These are phyloP conservation scores for Dipteronia sinensis DNA, from an alignment of 345 rosid species.

Conservation along the genomic window DNA sequence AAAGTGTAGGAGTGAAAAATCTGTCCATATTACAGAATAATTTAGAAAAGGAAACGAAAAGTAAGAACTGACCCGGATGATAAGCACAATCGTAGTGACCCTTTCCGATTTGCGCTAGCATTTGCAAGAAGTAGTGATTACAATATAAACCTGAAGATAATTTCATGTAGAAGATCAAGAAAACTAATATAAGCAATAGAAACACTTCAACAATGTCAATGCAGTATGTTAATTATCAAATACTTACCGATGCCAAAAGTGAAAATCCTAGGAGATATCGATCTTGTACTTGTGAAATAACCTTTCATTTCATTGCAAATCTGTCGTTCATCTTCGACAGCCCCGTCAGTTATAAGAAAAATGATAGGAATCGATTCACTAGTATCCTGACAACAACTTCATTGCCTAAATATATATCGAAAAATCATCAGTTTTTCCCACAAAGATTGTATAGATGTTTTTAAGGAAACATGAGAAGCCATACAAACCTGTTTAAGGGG, in stretches of 20 bases:
- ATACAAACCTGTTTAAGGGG: conserved; percentile 66
- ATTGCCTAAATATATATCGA: conserved; percentile 54
- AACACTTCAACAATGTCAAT: conserved; percentile 16
- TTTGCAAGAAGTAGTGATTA: conserved; percentile 86
- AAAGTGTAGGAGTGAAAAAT: too few species aligned
- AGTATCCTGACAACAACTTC: conserved; percentile 62
- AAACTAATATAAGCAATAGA: not conserved
- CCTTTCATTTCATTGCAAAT: conserved; percentile 66
- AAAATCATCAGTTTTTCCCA: not conserved
- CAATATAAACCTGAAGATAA: conserved; percentile 63
- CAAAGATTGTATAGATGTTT: not conserved
- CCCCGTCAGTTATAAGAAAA: conserved; percentile 87
- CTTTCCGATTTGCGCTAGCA: conserved; percentile 75
- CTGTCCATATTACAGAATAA: not conserved
- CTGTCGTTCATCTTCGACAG: conserved; percentile 81
- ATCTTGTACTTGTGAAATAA: conserved; percentile 34
- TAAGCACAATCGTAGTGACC: conserved; percentile 72
- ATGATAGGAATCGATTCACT: conserved; percentile 63
- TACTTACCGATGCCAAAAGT: conserved; percentile 88
- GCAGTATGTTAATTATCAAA: not conserved
- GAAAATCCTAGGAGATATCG: conserved; percentile 68
- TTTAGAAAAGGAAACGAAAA: not conserved
- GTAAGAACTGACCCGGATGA: conserved; percentile 50
- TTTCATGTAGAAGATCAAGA: conserved; percentile 1
- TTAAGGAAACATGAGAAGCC: not conserved